Conservation (phyloP, 2,329 filamentous ascomycete genomes). For the Penicillium vulpinum region DNA sequence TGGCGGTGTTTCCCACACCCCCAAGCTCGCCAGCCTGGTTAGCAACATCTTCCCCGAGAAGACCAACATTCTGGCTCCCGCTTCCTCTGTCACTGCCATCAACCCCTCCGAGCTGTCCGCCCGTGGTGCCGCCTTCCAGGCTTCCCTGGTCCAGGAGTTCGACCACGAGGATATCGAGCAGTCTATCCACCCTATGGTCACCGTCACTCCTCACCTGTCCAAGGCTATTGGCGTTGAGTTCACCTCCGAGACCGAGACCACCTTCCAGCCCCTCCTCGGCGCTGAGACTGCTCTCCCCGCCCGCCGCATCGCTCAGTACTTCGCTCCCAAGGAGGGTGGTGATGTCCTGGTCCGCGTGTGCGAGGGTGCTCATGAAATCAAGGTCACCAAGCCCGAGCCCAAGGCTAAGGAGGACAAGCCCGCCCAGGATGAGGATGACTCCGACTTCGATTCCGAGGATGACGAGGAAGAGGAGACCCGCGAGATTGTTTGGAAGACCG, state of each 20-base stretch:
- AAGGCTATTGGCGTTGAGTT: conserved; percentile 86
- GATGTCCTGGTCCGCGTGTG: conserved; percentile 85
- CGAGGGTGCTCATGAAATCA: conserved; percentile 88
- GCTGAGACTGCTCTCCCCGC: conserved; percentile 88
- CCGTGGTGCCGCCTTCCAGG: conserved; percentile 91
- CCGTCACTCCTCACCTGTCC: conserved; percentile 84
- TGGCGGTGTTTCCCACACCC: conserved; percentile 89
- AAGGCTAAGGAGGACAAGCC: conserved; percentile 66
- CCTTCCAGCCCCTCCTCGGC: conserved; percentile 78
- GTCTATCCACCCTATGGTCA: conserved; percentile 92
- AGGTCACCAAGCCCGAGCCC: conserved; percentile 83
- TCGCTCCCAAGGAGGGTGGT: conserved; percentile 75
- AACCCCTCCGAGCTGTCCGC: conserved; percentile 91
- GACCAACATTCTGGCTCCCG: conserved; percentile 77
- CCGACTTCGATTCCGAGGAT: conserved; percentile 62
- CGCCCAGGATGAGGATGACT: conserved; percentile 60
- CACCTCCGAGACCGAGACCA: conserved; percentile 60
- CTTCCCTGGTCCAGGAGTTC: conserved; percentile 90
- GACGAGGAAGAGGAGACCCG: conserved; percentile 79
- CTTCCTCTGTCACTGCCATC: conserved; percentile 73
- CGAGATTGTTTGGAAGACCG: conserved; percentile 90
- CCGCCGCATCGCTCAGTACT: conserved; percentile 77
- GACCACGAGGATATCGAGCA: conserved; percentile 92
- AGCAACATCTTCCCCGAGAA: conserved; percentile 75
- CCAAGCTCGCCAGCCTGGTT: conserved; percentile 83